Base-by-base conservation (phyloP, 2,329 filamentous ascomycete genomes). In the Xylariaceae sp. region DNA sequence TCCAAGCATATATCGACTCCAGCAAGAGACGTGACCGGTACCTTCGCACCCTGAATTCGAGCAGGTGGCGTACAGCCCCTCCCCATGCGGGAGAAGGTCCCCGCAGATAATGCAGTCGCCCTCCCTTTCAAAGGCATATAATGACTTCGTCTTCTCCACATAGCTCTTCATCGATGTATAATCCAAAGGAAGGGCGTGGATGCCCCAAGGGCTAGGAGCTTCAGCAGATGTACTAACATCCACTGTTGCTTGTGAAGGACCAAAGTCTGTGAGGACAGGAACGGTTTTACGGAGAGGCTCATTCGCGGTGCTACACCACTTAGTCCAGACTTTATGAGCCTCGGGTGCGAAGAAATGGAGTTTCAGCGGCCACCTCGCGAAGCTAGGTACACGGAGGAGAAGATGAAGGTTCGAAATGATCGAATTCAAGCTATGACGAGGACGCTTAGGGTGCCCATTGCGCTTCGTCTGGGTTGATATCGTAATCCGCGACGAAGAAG, bases 381-480 rank as follows among this genome's bases (percentile, higher is more conserved):
- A 97, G 70, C 90, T 94, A 2, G 84, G 81, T 2, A 92, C 89
- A 0, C 88, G 81, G 1, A 96, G 79, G 0, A 99, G 78, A 2
- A 94, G 77, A 68, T 96, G 89, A 21, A 97, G 72, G 64, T 96
- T 94, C 3, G 87, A 86, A 23, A 97, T 70, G 32, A 91, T 80
- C 3, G 88, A 88, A 20, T 75, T 80, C 37, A 96, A 69, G 13
- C 80, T 87, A 24, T 80, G 77, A 2, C 74, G 71, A 6, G 87
- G 85, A 24, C 83, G 77, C 39, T 75, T 81, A 3, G 83, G 81
- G 13, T 77, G 80, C 9, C 81, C 79, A 27, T 77, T 81, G 44
- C 72, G 72, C 68, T 83, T 86, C 44, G 67, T 75, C 47, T 73
- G 70, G 0, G 74, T 82, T 64, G 81, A 71, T 41, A 79, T 67